phyloP scores from a whole-genome alignment of 495 filamentous ascomycete genomes.

The Opeltia flavorubescens region DNA sequence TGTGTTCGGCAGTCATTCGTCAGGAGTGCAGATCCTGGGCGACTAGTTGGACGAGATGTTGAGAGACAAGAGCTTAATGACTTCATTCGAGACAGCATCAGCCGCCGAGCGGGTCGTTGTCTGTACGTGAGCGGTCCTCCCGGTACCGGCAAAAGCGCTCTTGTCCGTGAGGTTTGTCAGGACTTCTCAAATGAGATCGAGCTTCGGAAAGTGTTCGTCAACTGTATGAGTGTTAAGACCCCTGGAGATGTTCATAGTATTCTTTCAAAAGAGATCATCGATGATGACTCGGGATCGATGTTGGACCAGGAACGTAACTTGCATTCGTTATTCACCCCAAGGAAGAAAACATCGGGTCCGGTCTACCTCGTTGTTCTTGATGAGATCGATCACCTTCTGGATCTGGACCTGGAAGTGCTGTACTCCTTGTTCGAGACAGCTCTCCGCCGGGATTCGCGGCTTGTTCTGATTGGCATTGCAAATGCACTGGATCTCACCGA shows the following conservation, averaged over 20 bases:
- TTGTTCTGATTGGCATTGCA: slow-evolving; percentile 83
- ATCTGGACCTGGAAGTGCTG: slow-evolving; percentile 68
- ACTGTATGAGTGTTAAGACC: slow-evolving; percentile 89
- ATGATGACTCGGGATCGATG: slow-evolving; percentile 40
- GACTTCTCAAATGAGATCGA: slow-evolving; percentile 31
- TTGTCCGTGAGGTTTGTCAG: slow-evolving; percentile 65
- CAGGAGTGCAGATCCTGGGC: slow-evolving; percentile 56
- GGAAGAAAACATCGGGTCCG: slow-evolving; percentile 30
- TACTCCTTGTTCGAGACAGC: slow-evolving; percentile 94
- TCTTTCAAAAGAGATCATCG: slow-evolving; percentile 51
- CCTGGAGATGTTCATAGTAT: slow-evolving; percentile 68
- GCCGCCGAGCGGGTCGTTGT: slow-evolving; percentile 55
- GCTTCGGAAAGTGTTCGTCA: slow-evolving; percentile 64
- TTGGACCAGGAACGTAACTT: slow-evolving; percentile 38
- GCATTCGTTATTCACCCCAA: slow-evolving; percentile 49
- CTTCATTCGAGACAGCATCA: slow-evolving; percentile 55
- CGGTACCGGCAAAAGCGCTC: slow-evolving; percentile 90
- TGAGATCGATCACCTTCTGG: slow-evolving; percentile 88
- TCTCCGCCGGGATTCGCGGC: slow-evolving; percentile 56
- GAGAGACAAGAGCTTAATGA: slow-evolving; percentile 55
- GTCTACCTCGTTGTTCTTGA: slow-evolving; percentile 75
- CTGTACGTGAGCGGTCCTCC: slow-evolving; percentile 93
- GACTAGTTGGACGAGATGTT: slow-evolving; percentile 67
- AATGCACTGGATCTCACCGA: slow-evolving; percentile 95
- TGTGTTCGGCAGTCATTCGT: slow-evolving; percentile 78